Evolutionary conservation across 2,329 filamentous ascomycete species (phyloP), one percentile per base, ranked within the genome.

Genomic region (Fusarium pseudocircinatum): DNA sequence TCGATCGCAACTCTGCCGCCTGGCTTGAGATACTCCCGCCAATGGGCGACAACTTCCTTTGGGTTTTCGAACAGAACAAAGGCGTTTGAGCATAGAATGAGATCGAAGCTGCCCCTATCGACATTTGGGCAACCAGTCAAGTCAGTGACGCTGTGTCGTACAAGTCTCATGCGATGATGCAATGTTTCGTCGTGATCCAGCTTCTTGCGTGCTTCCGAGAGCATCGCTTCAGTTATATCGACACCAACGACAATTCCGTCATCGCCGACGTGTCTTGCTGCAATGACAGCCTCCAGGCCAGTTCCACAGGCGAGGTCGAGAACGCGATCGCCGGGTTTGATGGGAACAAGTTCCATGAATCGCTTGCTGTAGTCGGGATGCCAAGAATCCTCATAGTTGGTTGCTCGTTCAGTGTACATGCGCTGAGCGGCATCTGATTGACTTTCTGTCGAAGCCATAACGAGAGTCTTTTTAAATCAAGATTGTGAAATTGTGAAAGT

Each of bases 221-320:
- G 77, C 82, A 83, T 83, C 30, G 75, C 75, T 9, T 67, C 47
- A 4, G 79, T 79, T 39, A 78, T 70, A 63, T 83, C 81, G n/a
- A 82, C 74, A 24, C 75, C 81, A 14, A 81, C 44, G 22, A 82
- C 72, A 36, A 63, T 52, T 14, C 79, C 82, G 5, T 69, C 46
- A 4, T 75, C 70, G 15, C 79, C 78, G 15, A 80, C 73, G 7
- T 36, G 43, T 5, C 77, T 73, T 4, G 79, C 79, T n/a, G 79
- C 78, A 22, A 78, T 71, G 57, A 79, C 77, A 13, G 75, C 72
- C 26, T 81, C 80, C 7, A 82, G 70, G 10, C 80, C 81, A 16
- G 81, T 82, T n/a, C 81, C 81, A 64, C 81, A 82, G 36, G 76
- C 79, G n/a, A 81, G 77, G 37, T 75, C 70, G 7, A 82, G 78